Percentiles rank a stretch among this genome's conserved stretches.
Evolutionary conservation across 331 rosid genomes (phyloP).

Genomic region (Pyracantha coccinea): DNA sequence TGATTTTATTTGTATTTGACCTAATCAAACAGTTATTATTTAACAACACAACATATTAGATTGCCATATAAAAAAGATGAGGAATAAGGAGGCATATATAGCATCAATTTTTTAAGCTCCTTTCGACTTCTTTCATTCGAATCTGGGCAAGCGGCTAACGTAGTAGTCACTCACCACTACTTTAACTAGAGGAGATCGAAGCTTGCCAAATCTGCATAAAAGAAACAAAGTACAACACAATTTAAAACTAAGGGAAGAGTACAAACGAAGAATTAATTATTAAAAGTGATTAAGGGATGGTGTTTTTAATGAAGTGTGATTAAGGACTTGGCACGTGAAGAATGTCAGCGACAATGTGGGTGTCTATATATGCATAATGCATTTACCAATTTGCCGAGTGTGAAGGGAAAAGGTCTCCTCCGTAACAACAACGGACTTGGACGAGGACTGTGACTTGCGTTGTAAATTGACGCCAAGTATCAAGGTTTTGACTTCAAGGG

Average conservation of each 20-base stretch:
- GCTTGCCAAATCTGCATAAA: not conserved
- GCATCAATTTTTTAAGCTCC: not conserved
- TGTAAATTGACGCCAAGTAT: slow-evolving; percentile 23
- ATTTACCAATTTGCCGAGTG: not conserved
- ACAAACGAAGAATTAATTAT: not conserved
- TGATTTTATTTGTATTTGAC: too few species aligned
- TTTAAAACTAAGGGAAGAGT: too few species aligned
- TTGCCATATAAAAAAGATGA: not conserved
- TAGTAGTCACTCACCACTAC: not conserved
- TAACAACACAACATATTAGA: too few species aligned
- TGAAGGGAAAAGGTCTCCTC: slow-evolving; percentile 23
- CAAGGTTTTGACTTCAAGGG: slow-evolving; percentile 43
- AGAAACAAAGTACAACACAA: too few species aligned
- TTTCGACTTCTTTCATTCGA: slow-evolving; percentile 45
- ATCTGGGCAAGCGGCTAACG: slow-evolving; percentile 18
- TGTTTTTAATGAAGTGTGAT: not conserved
- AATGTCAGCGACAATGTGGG: slow-evolving; percentile 36
- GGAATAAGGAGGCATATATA: not conserved
- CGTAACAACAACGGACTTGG: slow-evolving; percentile 75
- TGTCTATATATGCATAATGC: not conserved
- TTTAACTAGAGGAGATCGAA: slow-evolving; percentile 12
- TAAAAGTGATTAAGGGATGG: not conserved
- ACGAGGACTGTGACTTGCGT: slow-evolving; percentile 26
- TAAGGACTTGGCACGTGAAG: slow-evolving; percentile 32
- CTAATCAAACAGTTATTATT: too few species aligned